phyloP scores from a whole-genome alignment of 2,329 filamentous ascomycete genomes.

The Sarocladium strictum region DNA sequence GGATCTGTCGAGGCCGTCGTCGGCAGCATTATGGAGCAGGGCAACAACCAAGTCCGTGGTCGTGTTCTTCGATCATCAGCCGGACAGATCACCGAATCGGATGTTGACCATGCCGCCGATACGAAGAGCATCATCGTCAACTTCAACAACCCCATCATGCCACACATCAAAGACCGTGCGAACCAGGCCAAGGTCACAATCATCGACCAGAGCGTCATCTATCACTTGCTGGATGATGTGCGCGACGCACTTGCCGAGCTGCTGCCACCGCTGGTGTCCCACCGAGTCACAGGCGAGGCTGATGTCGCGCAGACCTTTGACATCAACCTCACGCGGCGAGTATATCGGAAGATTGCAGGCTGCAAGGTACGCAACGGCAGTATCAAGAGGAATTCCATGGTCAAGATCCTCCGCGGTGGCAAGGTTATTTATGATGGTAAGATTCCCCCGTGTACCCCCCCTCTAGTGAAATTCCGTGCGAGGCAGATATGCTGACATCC shows the following conservation, averaged over 20 bases:
- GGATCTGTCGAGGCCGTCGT: slow-evolving; percentile 56
- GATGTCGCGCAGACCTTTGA: slow-evolving; percentile 79
- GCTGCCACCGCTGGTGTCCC: slow-evolving; percentile 59
- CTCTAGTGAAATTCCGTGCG: background rate
- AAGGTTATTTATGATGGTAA: slow-evolving; percentile 76
- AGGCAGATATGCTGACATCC: slow-evolving; percentile 14
- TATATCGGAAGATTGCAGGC: slow-evolving; percentile 73
- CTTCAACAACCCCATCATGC: slow-evolving; percentile 72
- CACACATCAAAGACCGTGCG: slow-evolving; percentile 63
- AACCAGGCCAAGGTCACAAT: slow-evolving; percentile 67
- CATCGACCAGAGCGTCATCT: slow-evolving; percentile 82
- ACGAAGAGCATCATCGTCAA: slow-evolving; percentile 74
- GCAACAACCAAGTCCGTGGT: slow-evolving; percentile 76
- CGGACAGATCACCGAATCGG: slow-evolving; percentile 75
- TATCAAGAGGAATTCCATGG: slow-evolving; percentile 56
- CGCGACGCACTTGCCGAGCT: slow-evolving; percentile 61
- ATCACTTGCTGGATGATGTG: slow-evolving; percentile 70
- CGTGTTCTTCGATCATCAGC: slow-evolving; percentile 72
- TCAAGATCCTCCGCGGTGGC: slow-evolving; percentile 65
- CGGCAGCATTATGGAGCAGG: slow-evolving; percentile 59
- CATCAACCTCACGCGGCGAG: slow-evolving; percentile 69
- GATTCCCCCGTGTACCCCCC: slow-evolving; percentile 26
- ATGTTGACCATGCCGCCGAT: slow-evolving; percentile 79
- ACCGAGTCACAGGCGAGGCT: slow-evolving; percentile 78
- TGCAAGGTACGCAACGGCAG: slow-evolving; percentile 80